phyloP scores from a whole-genome alignment of 345 rosid species.

The Aquilaria sinensis region DNA sequence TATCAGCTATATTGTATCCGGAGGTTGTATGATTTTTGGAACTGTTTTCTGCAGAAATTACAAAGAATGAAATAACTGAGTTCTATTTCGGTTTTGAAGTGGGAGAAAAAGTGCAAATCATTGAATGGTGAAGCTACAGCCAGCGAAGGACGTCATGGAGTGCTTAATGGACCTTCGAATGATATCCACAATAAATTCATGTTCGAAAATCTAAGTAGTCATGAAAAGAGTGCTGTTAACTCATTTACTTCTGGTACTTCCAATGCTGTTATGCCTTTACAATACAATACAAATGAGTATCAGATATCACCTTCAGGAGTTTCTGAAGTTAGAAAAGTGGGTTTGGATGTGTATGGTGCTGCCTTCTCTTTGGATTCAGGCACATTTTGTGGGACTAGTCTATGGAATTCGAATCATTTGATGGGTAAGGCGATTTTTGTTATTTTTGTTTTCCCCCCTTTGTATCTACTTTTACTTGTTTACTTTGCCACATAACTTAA shows the following conservation, averaged over 20 bases:
- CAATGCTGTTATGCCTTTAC: constrained; percentile 92
- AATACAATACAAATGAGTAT: constrained; percentile 65
- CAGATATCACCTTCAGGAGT: constrained; percentile 59
- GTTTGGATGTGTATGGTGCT: constrained; percentile 22
- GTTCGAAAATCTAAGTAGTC: constrained; percentile 38
- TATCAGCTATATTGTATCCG: neutral
- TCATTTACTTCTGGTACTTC: constrained; percentile 30
- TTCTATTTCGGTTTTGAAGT: constrained; percentile 33
- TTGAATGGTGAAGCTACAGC: constrained; percentile 37
- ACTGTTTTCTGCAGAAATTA: neutral
- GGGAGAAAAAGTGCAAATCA: constrained; percentile 57
- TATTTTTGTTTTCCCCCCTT: constrained; percentile 5
- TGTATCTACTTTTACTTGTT: constrained; percentile 10
- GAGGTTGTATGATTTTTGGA: neutral
- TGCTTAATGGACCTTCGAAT: constrained; percentile 38
- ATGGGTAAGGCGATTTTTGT: constrained; percentile 21
- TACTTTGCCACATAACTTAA: constrained; percentile 4
- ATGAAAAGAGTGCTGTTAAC: constrained; percentile 35
- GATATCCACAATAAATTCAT: constrained; percentile 71
- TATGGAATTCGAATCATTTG: constrained; percentile 23
- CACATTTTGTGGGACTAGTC: constrained; percentile 9
- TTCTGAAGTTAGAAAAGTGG: constrained; percentile 31
- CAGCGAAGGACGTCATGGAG: constrained; percentile 28
- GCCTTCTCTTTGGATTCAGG: constrained; percentile 20
- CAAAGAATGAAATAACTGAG: constrained; percentile 7